These are phyloP conservation scores for Penicillium frequentans DNA, from an alignment of 2,329 filamentous ascomycete genomes.

Conservation along the genomic window DNA sequence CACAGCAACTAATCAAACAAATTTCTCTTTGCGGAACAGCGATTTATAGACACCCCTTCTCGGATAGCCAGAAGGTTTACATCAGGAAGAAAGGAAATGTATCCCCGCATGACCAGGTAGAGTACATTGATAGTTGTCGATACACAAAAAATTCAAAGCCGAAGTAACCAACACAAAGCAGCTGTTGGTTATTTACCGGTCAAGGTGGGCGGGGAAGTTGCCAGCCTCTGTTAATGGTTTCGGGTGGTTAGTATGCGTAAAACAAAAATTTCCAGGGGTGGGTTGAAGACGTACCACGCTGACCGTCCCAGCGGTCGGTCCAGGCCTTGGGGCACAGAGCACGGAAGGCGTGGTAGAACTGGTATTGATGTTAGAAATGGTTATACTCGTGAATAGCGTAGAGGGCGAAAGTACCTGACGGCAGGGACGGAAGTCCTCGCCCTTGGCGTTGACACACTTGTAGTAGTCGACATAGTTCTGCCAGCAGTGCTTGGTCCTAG, in stretches of 20 bases:
- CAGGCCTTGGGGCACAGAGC: conserved; percentile 96
- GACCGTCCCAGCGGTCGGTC: conserved; percentile 94
- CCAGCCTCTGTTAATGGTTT: conserved; percentile 48
- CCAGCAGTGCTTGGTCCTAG: conserved; percentile 96
- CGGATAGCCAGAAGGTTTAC: conserved; percentile 11
- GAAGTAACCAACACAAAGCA: conserved; percentile 27
- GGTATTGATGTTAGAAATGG: conserved; percentile 13
- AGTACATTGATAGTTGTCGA: conserved; percentile 40
- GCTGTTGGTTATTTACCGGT: conserved; percentile 39
- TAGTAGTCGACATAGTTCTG: conserved; percentile 99
- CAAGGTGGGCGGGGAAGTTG: conserved; percentile 55
- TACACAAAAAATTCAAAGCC: conserved; percentile 29
- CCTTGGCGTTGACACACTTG: conserved; percentile 98
- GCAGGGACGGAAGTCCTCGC: conserved; percentile 97
- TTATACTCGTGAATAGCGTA: neutral
- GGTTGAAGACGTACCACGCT: conserved; percentile 70
- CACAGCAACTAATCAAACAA: conserved; percentile 4
- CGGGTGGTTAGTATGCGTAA: conserved; percentile 9
- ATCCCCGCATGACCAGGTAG: conserved; percentile 37
- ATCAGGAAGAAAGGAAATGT: conserved; percentile 27
- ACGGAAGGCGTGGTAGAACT: conserved; percentile 97
- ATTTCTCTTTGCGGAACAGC: conserved; percentile 23
- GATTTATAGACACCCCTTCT: conserved; percentile 35
- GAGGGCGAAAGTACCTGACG: conserved; percentile 67
- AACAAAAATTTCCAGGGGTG: neutral